Percentiles rank a stretch among this genome's conserved stretches.
Evolutionary conservation across 148 eudicot species (phyloP).

Genomic region (Chenopodium album): DNA sequence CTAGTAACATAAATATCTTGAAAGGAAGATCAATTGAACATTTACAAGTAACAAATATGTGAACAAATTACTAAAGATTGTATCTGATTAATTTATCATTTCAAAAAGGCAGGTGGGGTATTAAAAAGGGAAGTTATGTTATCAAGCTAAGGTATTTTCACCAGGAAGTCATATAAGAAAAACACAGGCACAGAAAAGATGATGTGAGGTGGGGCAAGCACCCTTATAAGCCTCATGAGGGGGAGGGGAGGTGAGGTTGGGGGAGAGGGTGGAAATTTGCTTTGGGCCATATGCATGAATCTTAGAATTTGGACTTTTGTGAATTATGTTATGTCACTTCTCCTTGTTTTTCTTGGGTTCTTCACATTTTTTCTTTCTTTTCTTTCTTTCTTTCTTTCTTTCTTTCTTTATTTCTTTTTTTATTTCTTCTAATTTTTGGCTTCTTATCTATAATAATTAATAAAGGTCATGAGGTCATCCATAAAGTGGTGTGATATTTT

Average conservation of each 20-base stretch:
- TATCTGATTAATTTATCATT: too few relatives aligned
- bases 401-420: too few relatives aligned
- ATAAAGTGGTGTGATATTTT: background rate
- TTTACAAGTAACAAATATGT: background rate
- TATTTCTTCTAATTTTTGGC: too few relatives aligned
- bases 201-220: background rate
- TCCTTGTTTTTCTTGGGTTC: background rate
- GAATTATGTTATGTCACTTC: background rate
- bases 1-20: too few relatives aligned
- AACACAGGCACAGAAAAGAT: background rate
- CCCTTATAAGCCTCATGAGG: background rate
- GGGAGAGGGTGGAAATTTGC: too few relatives aligned
- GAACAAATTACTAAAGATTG: background rate
- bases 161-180: background rate
- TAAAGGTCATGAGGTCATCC: background rate
- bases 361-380: background rate
- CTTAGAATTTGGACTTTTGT: background rate
- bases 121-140: background rate
- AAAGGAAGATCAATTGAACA: background rate
- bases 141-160: background rate
- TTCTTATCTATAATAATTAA: background rate
- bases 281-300: too few relatives aligned
- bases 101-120: background rate
- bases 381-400: too few relatives aligned
- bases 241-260: too few relatives aligned